Evolutionary conservation across 2,329 filamentous ascomycete species (phyloP).

Genomic region (Sordariomycetes sp.): DNA sequence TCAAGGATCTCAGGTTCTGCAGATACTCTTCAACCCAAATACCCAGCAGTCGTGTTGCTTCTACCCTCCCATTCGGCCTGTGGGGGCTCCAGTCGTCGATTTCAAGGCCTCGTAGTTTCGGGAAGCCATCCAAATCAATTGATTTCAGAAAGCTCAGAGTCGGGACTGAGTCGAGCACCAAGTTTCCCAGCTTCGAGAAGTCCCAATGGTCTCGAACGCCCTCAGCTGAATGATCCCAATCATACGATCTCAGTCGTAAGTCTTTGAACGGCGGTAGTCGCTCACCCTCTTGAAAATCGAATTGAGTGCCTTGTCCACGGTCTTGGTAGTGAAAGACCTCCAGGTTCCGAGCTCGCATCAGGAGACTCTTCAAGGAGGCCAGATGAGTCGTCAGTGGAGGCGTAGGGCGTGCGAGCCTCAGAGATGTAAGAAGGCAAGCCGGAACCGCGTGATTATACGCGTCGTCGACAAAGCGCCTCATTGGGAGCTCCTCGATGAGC

Average conservation of each 20-base stretch:
- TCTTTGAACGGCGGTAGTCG: slow-evolving; percentile 31
- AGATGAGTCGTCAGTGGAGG: slow-evolving; percentile 30
- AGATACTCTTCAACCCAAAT: slow-evolving; percentile 27
- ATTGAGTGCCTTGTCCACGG: slow-evolving; percentile 33
- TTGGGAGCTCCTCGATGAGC: slow-evolving; percentile 29
- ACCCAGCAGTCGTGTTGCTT: slow-evolving; percentile 29
- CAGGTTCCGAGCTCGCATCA: slow-evolving; percentile 24
- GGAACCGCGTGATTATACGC: slow-evolving; percentile 29
- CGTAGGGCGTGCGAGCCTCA: slow-evolving; percentile 27
- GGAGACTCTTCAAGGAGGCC: slow-evolving; percentile 30
- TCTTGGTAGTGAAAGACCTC: slow-evolving; percentile 32
- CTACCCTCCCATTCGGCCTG: slow-evolving; percentile 22
- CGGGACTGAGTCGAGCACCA: slow-evolving; percentile 34
- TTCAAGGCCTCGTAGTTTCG: slow-evolving; percentile 24
- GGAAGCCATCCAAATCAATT: slow-evolving; percentile 25
- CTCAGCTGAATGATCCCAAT: slow-evolving; percentile 33
- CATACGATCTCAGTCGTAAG: slow-evolving; percentile 34
- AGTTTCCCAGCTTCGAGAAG: slow-evolving; percentile 29
- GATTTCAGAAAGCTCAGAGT: slow-evolving; percentile 33
- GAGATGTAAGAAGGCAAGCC: slow-evolving; percentile 24
- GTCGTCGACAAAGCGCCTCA: slow-evolving; percentile 23
- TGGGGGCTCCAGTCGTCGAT: slow-evolving; percentile 37
- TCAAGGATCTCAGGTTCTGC: slow-evolving; percentile 23
- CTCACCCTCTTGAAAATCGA: slow-evolving; percentile 27
- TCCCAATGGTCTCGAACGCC: slow-evolving; percentile 34